Evolutionary conservation across 495 filamentous ascomycete genomes (phyloP).

Genomic region (Annulohypoxylon stygium): DNA sequence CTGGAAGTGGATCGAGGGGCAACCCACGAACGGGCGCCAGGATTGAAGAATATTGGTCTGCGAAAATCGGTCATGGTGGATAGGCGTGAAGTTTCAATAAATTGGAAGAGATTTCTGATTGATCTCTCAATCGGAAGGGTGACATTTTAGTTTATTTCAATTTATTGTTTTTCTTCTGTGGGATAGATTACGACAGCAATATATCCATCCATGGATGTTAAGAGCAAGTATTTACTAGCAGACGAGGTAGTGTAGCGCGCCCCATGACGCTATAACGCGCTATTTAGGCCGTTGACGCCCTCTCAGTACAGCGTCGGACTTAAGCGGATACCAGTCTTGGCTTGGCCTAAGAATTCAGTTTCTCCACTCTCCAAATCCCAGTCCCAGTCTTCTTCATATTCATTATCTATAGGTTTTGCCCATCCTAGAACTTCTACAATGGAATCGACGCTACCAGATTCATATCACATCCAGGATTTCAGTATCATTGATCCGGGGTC

Average conservation of each 20-base stretch:
- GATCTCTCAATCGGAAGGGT: background rate
- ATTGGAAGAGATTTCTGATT: background rate
- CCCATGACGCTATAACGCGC: background rate
- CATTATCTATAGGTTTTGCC: too few species aligned
- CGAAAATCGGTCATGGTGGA: background rate
- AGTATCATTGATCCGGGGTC: background rate
- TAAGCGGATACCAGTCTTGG: background rate
- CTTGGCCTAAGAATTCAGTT: conserved; percentile 5
- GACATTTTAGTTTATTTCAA: background rate
- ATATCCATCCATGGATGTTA: background rate
- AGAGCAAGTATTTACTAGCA: background rate
- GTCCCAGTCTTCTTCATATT: conserved; percentile 2
- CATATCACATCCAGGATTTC: background rate
- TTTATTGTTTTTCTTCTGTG: background rate
- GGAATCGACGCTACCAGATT: background rate
- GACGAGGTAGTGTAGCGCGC: background rate
- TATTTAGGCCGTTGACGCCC: conserved; percentile 5
- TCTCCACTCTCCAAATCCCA: conserved; percentile 2
- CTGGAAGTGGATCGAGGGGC: background rate
- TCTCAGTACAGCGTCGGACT: conserved; percentile 19
- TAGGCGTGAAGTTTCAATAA: background rate
- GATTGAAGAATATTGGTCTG: conserved; percentile 17
- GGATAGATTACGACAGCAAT: background rate
- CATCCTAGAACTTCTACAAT: background rate
- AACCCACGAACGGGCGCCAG: conserved; percentile 14